Base-by-base conservation (phyloP, 176 grass and related monocot genomes). In the Zea luxurians region DNA sequence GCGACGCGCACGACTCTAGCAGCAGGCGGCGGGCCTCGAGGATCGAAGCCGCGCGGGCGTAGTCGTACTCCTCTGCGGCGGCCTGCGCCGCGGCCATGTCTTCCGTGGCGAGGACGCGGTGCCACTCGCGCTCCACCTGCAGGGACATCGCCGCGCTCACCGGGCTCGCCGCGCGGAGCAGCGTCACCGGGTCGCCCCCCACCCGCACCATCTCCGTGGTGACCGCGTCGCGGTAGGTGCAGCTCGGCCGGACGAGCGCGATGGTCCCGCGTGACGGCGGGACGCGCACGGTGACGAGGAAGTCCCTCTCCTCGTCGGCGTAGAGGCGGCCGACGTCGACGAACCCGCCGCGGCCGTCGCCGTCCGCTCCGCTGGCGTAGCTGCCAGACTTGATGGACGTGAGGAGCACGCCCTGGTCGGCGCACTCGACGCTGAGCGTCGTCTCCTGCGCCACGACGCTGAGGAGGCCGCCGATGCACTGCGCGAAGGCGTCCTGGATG, bases 231-330 rank as follows among this genome's bases (percentile, higher is more conserved):
- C 61, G 85, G 71, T 93, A 93, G 34, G 67, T n/a, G 68, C 86
- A 93, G 52, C 35, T 70, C 6, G 77, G 69, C 69, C 73, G 66
- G 43, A 97, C 37, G 46, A 97, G 68, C 16, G 48, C 69, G 12
- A 36, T 81, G 36, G 68, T 71, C 38, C 64, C 83, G 35, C 2
- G 27, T 34, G 17, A 48, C 18, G 41, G 50, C 45, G 88, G 88
- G 21, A 93, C 70, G 20, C 49, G 72, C 34, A 97, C 13, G 54
- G 83, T 86, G 50, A 97, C 16, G 21, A 97, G 72, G 70, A 97
- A 90, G 82, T 85, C 80, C 84, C 83, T 84, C 88, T 90, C 88
- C 77, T 97, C 90, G 12, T 90, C 93, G 36, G 90, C 90, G 82
- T 97, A 97, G n/a, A 97, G 64, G 73, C 84, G 68, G 44, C 85